Base-by-base conservation (phyloP, 139 green algal species). In the Choricystis sp. region DNA sequence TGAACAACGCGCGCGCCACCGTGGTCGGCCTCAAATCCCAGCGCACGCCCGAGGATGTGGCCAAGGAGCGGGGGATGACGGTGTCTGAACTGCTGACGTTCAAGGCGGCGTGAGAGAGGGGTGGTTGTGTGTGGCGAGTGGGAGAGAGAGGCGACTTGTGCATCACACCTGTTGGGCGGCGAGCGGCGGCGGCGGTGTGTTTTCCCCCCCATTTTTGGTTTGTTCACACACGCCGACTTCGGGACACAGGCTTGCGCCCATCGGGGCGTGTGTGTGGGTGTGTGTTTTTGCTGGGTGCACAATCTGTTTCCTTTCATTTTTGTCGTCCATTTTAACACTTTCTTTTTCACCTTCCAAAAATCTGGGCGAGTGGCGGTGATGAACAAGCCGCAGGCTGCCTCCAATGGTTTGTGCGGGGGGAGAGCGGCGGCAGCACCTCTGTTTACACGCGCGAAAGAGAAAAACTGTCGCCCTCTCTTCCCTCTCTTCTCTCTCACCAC, bases 1-100 rank as follows among this genome's bases (percentile, higher is more conserved):
- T 97, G 26, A 98, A 97, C 82, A 97, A 96, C 67, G 91, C 91
- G 0, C 81, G 86, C 28, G 82, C 79, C n/a, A 83, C 82, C 19
- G 58, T 94, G 23, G 77, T 88, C 29, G 85, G 81, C 16, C 75
- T 96, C 29, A 52, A 63, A 26, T n/a, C 70, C 63, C 76, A 93
- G 81, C 71, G 80, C 49, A 89, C 83, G 4, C 73, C 87, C 59
- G 61, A 86, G 60, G 72, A 92, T 59, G 84, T 91, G 48, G 74
- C 77, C 4, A 59, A 62, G 49, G 52, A 72, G 55, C 76, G 89
- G 40, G 87, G 78, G 28, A 67, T 94, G 29, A 77, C 81, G 25
- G 68, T 93, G 20, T 66, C 81, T 29, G 68, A 84, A 26, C 69
- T 91, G 68, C 68, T 89, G 71, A 57, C 64, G 40, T 52, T 21